A percentile compares a stretch with the other conserved stretches of the same genome.
Evolutionary conservation across 352 stramenopile species (phyloP).

Genomic region (Phytophthora palmivora): DNA sequence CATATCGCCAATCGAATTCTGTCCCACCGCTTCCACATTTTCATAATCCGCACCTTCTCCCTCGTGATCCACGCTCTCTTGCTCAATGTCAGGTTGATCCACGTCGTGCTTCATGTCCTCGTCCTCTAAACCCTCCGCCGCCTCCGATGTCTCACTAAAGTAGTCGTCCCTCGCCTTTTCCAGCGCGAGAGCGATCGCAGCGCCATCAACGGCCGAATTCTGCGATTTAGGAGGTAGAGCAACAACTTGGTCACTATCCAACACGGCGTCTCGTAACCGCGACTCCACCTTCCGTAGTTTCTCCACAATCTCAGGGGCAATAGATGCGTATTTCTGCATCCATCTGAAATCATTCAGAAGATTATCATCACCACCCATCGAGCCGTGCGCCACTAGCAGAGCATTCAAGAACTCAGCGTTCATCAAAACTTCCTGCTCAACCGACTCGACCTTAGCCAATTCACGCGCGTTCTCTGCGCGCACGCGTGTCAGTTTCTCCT

Average conservation of each 20-base stretch:
- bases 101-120: conserved; percentile 28
- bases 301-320: conserved; percentile 55
- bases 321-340: conserved; percentile 60
- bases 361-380: conserved; percentile 28
- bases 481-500: conserved; percentile 50
- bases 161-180: conserved; percentile 44
- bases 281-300: conserved; percentile 54
- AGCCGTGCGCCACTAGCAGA: conserved; percentile 43
- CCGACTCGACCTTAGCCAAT: conserved; percentile 44
- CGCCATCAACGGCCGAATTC: conserved; percentile 36
- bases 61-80: conserved; percentile 26
- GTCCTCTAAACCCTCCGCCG: conserved; percentile 30
- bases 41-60: conserved; percentile 43
- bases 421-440: conserved; percentile 63
- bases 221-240: conserved; percentile 31
- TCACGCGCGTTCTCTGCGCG: conserved; percentile 43
- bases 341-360: conserved; percentile 39
- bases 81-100: conserved; percentile 42
- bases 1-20: conserved; percentile 34
- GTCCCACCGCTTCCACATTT: conserved; percentile 27
- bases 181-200: conserved; percentile 35
- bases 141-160: conserved; percentile 40
- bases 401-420: conserved; percentile 71
- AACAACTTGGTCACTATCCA: conserved; percentile 15
- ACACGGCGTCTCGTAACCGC: conserved; percentile 47